A percentile compares a stretch with the other conserved stretches of the same genome.
Conservation (phyloP, 768 basidiomycete genomes). For the Hygrophoropsis aurantiaca region DNA sequence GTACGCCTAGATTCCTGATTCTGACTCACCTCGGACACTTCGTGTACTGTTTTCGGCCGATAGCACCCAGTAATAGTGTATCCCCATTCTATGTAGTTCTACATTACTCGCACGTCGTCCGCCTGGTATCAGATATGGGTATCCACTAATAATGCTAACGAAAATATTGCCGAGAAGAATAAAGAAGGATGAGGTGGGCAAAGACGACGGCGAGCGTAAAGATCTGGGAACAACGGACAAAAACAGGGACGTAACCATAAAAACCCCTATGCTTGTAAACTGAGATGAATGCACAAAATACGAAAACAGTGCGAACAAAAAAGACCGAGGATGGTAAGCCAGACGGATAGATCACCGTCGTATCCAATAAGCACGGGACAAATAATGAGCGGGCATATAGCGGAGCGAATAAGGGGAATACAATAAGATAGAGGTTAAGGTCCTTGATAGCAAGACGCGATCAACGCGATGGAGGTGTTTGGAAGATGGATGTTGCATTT, state of each 20-base stretch:
- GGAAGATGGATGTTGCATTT: constrained; percentile 65
- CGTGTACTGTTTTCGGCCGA: neutral
- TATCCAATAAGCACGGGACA: constrained; percentile 1
- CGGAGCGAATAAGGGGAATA: constrained; percentile 20
- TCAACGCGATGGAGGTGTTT: constrained; percentile 12
- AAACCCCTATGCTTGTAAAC: neutral
- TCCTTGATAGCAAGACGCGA: constrained; percentile 7
- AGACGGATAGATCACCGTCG: too few species aligned
- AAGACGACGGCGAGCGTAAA: neutral
- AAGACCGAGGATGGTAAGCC: too few species aligned
- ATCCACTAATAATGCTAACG: constrained; percentile 16
- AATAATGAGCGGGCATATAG: neutral
- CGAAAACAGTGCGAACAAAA: too few species aligned
- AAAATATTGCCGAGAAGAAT: constrained; percentile 4
- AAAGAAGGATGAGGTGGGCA: neutral
- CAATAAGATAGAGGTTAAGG: constrained; percentile 25
- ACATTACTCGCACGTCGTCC: constrained; percentile 7
- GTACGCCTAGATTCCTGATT: neutral
- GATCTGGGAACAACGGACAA: neutral
- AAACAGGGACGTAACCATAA: neutral
- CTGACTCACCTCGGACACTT: neutral
- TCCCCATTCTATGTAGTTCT: constrained; percentile 15
- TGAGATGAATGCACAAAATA: neutral
- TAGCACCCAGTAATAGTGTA: constrained; percentile 19
- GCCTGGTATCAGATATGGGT: constrained; percentile 11